Base-by-base conservation (phyloP, 2,329 filamentous ascomycete species). In the Zymoseptoria brevis region DNA sequence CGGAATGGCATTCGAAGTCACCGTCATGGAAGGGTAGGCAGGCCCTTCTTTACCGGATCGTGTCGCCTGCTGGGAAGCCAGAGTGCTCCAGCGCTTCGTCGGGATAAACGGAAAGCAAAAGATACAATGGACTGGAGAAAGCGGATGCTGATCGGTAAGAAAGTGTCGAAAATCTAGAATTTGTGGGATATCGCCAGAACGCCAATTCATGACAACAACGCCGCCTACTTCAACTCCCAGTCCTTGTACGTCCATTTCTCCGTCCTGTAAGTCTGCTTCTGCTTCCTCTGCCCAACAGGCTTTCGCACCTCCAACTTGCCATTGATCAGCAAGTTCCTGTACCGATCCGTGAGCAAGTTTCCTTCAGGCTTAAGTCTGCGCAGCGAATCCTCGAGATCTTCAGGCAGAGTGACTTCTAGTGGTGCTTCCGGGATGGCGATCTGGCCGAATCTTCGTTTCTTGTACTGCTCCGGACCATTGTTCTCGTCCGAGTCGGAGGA, bases 241-340 rank as follows among this genome's bases (percentile, higher is more conserved):
- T 99, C 94, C 81, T 99, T 99, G 79, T 96, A 89, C 51, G 87
- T 85, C 94, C 94, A 99, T 77, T 97, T 99, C 83, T 97, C 94
- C 6, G 90, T 96, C 55, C 86, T 76, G 74, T 89, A 90, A 67
- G 80, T 86, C 81, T 86, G 92, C 64, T 84, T 83, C 79, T 94
- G 89, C 81, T 89, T 96, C 69, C 82, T 83, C 77, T 94, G 93
- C 6, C 87, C 83, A 59, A 93, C 83, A 56, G 87, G 86, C 72
- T 87, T 87, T 67, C 94, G 83, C 54, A 84, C 83, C 79, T 99
- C 94, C 62, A 99, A 77, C 77, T 94, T 96, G 60, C 94, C 94
- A 63, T 91, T 85, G 35, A 97, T 82, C 63, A 97, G 79, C 76
- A 97, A 80, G 73, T 84, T 97, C 62, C 94, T 82, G 79, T 96